A percentile compares a stretch with the other conserved stretches of the same genome.
Conservation (phyloP, 23 red algal genomes). For the Gracilariopsis chorda region DNA sequence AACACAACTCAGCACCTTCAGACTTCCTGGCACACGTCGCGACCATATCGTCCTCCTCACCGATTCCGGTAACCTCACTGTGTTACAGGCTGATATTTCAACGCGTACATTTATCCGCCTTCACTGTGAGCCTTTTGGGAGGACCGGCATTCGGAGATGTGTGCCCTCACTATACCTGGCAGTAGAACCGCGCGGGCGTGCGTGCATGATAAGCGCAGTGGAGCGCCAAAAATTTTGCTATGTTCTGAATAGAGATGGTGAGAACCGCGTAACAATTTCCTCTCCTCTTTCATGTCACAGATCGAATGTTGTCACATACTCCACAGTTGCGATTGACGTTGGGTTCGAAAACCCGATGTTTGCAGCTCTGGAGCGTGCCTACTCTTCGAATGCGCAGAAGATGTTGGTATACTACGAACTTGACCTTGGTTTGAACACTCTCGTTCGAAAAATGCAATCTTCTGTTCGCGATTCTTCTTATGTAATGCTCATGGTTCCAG, state of each 20-base stretch:
- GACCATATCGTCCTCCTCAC: constrained; percentile 68
- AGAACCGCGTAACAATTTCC: constrained; percentile 60
- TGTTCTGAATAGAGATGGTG: constrained; percentile 71
- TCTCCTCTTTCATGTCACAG: constrained; percentile 77
- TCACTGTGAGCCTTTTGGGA: constrained; percentile 78
- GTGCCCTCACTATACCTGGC: constrained; percentile 73
- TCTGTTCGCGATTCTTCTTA: constrained; percentile 25
- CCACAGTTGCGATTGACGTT: constrained; percentile 65
- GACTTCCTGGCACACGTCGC: constrained; percentile 65
- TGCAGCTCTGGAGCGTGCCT: constrained; percentile 70
- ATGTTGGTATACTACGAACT: constrained; percentile 84
- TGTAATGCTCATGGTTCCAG: constrained; percentile 70
- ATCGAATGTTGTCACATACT: constrained; percentile 31
- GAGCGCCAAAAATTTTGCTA: constrained; percentile 83
- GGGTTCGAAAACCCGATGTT: constrained; percentile 92
- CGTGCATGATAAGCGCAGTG: constrained; percentile 73
- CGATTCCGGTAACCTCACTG: constrained; percentile 72
- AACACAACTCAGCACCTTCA: constrained; percentile 51
- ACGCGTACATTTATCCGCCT: constrained; percentile 22
- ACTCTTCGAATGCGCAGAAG: constrained; percentile 26
- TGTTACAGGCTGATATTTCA: constrained; percentile 46
- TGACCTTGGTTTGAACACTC: constrained; percentile 84
- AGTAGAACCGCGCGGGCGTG: constrained; percentile 77
- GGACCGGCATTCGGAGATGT: constrained; percentile 63
- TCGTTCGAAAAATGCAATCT: constrained; percentile 39